Conservation (phyloP, 2,329 filamentous ascomycete genomes). For the Neospermospora avenae region DNA sequence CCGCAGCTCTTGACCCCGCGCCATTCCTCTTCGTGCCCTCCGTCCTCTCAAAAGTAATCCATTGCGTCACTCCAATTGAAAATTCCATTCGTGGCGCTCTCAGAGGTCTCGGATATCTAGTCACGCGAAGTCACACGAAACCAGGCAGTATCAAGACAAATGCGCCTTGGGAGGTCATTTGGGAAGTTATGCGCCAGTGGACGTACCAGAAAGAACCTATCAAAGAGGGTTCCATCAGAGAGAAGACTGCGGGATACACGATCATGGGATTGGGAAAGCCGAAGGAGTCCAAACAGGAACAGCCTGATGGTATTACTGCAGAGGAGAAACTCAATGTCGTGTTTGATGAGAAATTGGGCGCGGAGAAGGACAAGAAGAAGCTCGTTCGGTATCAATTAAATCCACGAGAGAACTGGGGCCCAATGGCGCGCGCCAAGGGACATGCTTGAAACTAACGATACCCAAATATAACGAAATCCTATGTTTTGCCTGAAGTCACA, state of each 20-base stretch:
- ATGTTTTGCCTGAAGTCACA: neutral
- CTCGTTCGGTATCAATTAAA: constrained; percentile 87
- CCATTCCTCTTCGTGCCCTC: constrained; percentile 87
- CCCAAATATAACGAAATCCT: neutral
- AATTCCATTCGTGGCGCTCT: constrained; percentile 79
- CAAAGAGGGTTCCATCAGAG: constrained; percentile 67
- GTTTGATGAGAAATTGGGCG: constrained; percentile 79
- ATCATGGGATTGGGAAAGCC: constrained; percentile 50
- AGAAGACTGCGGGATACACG: constrained; percentile 66
- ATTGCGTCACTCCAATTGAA: constrained; percentile 76
- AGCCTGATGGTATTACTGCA: constrained; percentile 25
- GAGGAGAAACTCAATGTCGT: constrained; percentile 45
- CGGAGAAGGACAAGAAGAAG: constrained; percentile 62
- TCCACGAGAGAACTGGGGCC: constrained; percentile 90
- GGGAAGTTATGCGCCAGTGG: constrained; percentile 94
- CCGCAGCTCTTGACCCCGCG: constrained; percentile 65
- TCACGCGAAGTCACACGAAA: constrained; percentile 84
- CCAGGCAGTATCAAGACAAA: constrained; percentile 90
- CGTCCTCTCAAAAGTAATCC: constrained; percentile 70
- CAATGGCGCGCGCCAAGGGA: constrained; percentile 41
- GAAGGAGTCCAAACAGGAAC: constrained; percentile 37
- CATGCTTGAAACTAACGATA: constrained; percentile 1
- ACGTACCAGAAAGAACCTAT: constrained; percentile 75
- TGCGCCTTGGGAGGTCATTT: constrained; percentile 84
- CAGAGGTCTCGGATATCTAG: constrained; percentile 73